Base-by-base conservation (phyloP, 345 rosid genomes). In the Turnera subulata region DNA sequence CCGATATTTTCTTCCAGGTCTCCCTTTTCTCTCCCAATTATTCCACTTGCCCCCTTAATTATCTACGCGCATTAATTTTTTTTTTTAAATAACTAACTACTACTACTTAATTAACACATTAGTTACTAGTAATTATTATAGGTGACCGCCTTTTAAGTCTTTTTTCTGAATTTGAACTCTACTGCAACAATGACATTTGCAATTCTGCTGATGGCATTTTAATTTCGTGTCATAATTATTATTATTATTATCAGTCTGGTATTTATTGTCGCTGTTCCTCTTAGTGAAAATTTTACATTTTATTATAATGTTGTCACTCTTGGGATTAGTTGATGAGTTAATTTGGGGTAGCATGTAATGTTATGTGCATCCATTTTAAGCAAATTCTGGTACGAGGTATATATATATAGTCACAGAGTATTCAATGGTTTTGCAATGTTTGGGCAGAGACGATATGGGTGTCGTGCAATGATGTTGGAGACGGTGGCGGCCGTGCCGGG, bases 401-500 rank as follows among this genome's bases (percentile, higher is more conserved):
- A 15, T 9, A 42, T 42, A 42, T 16, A 16, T 7, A 32, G 10
- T 4, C 1, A 9, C 6, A n/a, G 2, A 7, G 7, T 6, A 14
- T 12, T 6, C 11, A 11, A n/a, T n/a, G n/a, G n/a, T n/a, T 56
- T 24, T 40, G 10, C 12, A 32, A 5, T 6, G 21, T 24, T 12
- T 20, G n/a, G 19, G 50, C 79, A 86, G 97, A 84, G 86, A 60
- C 78, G 91, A 21, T 86, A 86, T 35, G 92, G 92, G 2, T 89
- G 91, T 50, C 82, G 84, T n/a, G 97, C 95, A 16, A 76, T 89
- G 86, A 89, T 89, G 97, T 72, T 89, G 35, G 97, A 89, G 67
- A 86, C 95, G 0, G 89, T 86, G 50, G 95, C 95, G 3, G 95
- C 83, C 1, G 97, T 86, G 21, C 97, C 97, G 2, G 87, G 94